A percentile compares a stretch with the other conserved stretches of the same genome.
These are phyloP conservation scores for Pistacia integerrima DNA, from an alignment of 345 rosid genomes.

Conservation along the genomic window DNA sequence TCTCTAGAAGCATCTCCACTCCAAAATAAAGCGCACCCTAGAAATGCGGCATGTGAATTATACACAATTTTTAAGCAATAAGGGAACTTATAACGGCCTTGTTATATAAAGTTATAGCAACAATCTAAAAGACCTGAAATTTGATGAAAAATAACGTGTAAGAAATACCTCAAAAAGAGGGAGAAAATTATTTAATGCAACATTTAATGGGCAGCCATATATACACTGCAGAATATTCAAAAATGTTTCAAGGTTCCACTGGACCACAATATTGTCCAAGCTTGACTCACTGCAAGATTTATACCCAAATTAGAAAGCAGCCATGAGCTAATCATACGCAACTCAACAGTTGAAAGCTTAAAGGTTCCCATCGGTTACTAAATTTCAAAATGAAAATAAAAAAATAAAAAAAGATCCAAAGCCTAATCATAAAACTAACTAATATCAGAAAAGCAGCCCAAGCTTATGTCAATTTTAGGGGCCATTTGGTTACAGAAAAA, in stretches of 20 bases:
- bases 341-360: background rate
- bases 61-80: background rate
- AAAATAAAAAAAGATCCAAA: background rate
- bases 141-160: background rate
- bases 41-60: background rate
- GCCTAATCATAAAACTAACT: background rate
- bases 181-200: constrained; percentile 54
- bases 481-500: too few species aligned
- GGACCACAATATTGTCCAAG: constrained; percentile 38
- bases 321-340: constrained; percentile 11
- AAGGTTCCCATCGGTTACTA: background rate
- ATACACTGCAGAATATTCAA: constrained; percentile 50
- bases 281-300: constrained; percentile 58
- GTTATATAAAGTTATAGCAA: background rate
- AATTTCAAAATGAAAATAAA: background rate
- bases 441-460: background rate
- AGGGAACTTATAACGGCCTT: constrained; percentile 7
- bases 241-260: constrained; percentile 58
- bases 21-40: constrained; percentile 77
- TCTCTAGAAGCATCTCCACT: constrained; percentile 51
- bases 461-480: background rate
- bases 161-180: constrained; percentile 54
- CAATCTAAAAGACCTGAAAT: background rate
- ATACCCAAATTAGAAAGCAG: constrained; percentile 1
- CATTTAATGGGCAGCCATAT: constrained; percentile 43